Conservation (phyloP, 2,329 filamentous ascomycete species). For the Diaporthe eres region DNA sequence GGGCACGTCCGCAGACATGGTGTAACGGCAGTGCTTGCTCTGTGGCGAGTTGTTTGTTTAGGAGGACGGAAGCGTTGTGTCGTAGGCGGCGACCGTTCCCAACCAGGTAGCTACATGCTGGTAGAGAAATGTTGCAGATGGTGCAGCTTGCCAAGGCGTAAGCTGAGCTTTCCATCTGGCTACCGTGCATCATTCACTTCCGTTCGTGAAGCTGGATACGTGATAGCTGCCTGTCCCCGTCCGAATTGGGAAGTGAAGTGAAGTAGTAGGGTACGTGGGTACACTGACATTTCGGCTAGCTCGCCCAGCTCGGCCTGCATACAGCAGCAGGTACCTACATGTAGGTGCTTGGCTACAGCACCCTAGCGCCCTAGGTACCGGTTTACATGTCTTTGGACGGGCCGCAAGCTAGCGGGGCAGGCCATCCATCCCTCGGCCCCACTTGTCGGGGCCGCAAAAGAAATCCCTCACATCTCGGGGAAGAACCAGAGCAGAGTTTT, state of each 20-base stretch:
- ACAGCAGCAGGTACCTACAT: not conserved
- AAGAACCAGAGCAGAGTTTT: not conserved
- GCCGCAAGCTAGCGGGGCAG: not conserved
- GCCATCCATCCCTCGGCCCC: not conserved
- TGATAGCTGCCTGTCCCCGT: conserved; percentile 5
- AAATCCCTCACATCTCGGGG: not conserved
- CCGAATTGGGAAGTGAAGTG: not conserved
- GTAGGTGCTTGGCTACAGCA: not conserved
- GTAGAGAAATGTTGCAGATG: not conserved
- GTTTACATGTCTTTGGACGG: not conserved
- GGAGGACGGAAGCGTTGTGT: not conserved
- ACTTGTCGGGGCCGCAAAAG: not conserved
- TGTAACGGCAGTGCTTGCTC: not conserved
- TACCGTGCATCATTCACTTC: not conserved
- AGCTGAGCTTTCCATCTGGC: not conserved
- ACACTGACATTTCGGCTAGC: not conserved
- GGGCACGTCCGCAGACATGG: conserved; percentile 36
- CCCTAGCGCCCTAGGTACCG: not conserved
- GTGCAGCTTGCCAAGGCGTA: not conserved
- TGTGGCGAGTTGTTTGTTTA: not conserved
- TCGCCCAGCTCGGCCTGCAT: not conserved
- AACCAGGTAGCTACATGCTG: not conserved
- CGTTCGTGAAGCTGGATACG: not conserved
- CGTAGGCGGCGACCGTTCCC: not conserved
- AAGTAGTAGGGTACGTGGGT: not conserved